Base-by-base conservation (phyloP, 2,329 filamentous ascomycete genomes). In the Alternaria postmessia region DNA sequence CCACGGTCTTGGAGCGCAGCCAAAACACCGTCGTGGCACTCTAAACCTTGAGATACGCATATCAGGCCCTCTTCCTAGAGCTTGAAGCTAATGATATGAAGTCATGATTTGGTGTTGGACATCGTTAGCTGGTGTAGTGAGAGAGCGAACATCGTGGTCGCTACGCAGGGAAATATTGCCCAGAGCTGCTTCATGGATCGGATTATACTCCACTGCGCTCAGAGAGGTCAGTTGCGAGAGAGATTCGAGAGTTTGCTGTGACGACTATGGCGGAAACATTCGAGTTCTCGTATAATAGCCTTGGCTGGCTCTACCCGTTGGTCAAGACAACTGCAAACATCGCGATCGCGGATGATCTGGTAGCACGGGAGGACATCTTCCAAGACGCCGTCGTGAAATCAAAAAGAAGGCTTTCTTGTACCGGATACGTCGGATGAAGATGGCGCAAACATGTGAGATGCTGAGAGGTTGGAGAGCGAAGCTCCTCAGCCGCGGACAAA, bases 121-220 rank as follows among this genome's bases (percentile, higher is more conserved):
- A 41, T 18, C 11, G 3, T 52, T 24, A 52, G 14, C 49, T 52
- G 20, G 22, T 16, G n/a, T 6, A 22, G 18, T 41, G 14, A 36
- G 16, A 18, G 26, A 39, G 49, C 5, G 38, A 41, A 24, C 26
- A 16, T 30, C 36, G 38, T 39, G 26, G 26, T 41, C 16, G 24
- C 36, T 12, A 38, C 39, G 49, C 49, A 30, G 49, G 49, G 36
- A 26, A 52, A 36, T 52, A 52, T 52, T 52, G 49, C 49, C 49
- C 11, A 52, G 49, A 30, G 34, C n/a, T 30, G 22, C 28, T 28
- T 28, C n/a, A 9, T 52, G 24, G 34, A 28, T n/a, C 49, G 49
- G 49, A 52, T 8, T 9, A 7, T 18, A 26, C 36, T 52, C 49
- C 49, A 28, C 16, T 28, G 16, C 20, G 26, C 38, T 14, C 39